Percentiles rank a stretch among this genome's conserved stretches.
phyloP scores from a whole-genome alignment of 352 stramenopile genomes.

The Hyaloperonospora arabidopsidis region DNA sequence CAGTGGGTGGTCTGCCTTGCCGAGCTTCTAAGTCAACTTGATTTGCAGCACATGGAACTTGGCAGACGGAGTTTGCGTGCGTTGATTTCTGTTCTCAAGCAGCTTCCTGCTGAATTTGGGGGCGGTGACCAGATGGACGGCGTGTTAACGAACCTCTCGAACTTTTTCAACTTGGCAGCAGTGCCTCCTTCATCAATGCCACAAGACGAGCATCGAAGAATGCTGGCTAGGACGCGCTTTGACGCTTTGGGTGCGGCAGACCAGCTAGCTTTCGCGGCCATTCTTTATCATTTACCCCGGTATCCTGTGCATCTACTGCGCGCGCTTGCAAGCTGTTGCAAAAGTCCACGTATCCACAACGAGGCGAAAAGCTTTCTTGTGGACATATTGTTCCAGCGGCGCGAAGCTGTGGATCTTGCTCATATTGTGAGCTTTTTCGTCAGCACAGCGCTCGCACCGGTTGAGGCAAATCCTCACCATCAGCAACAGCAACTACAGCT shows the following conservation, averaged over 20 bases:
- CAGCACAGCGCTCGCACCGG: constrained; percentile 49
- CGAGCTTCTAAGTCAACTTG: constrained; percentile 46
- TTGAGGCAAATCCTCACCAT: constrained; percentile 12
- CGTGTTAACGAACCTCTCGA: constrained; percentile 48
- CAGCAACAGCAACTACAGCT: constrained; percentile 44
- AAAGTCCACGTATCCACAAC: constrained; percentile 44
- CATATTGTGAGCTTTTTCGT: constrained; percentile 80
- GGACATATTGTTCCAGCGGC: constrained; percentile 68
- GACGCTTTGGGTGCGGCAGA: constrained; percentile 40
- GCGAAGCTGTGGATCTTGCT: constrained; percentile 52
- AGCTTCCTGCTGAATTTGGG: constrained; percentile 49
- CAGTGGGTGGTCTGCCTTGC: constrained; percentile 69
- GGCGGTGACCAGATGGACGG: constrained; percentile 39
- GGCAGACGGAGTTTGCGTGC: constrained; percentile 50
- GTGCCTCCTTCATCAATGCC: constrained; percentile 20
- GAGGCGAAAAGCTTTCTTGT: constrained; percentile 80
- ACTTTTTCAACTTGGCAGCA: constrained; percentile 52
- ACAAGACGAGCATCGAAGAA: constrained; percentile 19
- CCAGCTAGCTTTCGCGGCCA: constrained; percentile 61
- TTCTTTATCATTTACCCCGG: constrained; percentile 67
- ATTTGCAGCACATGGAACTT: constrained; percentile 53
- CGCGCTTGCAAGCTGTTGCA: constrained; percentile 66
- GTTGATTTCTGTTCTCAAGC: constrained; percentile 73
- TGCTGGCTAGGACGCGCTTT: constrained; percentile 37
- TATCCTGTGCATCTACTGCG: constrained; percentile 65